Conservation (phyloP, 805 yeast species). For the Yamadazyma insecticola region DNA sequence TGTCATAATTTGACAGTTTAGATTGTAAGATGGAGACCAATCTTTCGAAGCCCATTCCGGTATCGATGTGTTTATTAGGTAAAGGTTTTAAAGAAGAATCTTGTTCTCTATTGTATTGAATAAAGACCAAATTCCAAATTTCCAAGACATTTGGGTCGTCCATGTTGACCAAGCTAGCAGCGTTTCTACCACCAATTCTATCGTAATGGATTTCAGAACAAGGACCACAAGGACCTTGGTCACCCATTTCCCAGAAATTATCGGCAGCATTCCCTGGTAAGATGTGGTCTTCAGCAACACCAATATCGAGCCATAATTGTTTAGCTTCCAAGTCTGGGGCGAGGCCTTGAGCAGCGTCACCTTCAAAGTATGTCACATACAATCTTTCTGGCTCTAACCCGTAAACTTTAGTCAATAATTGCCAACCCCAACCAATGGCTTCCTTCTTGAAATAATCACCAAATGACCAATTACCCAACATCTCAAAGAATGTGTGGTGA, state of each 20-base stretch:
- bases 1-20: conserved; percentile 90
- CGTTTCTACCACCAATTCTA: conserved; percentile 97
- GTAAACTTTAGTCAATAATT: conserved; percentile 78
- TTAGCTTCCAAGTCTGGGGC: conserved; percentile 94
- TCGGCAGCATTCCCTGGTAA: conserved; percentile 87
- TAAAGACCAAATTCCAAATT: conserved; percentile 96
- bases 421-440: conserved; percentile 89
- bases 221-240: conserved; percentile 99
- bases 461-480: conserved; percentile 99
- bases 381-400: conserved; percentile 75
- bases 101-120: conserved; percentile 93
- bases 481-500: conserved; percentile 98
- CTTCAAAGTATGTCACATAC: conserved; percentile 95
- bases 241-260: conserved; percentile 99
- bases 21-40: conserved; percentile 91
- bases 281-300: conserved; percentile 89
- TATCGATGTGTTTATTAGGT: conserved; percentile 95
- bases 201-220: conserved; percentile 98
- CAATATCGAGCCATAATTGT: conserved; percentile 77
- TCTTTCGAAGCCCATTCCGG: conserved; percentile 99
- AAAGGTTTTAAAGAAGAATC: conserved; percentile 73
- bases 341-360: conserved; percentile 76
- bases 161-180: conserved; percentile 81
- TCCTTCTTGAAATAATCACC: conserved; percentile 98
- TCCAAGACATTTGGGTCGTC: conserved; percentile 98